phyloP scores from a whole-genome alignment of 306 rosid species.

The Citrullus mucosospermus region DNA sequence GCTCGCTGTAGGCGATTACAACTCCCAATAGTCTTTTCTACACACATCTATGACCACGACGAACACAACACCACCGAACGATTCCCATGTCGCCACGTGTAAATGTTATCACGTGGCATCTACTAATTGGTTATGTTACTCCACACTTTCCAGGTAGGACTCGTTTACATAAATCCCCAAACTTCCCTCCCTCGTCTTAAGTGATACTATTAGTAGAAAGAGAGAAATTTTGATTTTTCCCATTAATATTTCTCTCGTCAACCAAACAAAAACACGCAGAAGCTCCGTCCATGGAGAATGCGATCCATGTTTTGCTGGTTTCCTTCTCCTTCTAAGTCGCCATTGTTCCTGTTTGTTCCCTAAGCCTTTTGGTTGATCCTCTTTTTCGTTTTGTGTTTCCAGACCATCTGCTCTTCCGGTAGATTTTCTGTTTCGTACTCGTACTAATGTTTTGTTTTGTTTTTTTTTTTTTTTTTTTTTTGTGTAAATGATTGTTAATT shows the following conservation, averaged over 20 bases:
- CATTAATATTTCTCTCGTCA: slow-evolving; percentile 23
- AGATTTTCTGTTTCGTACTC: not conserved
- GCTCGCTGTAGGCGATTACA: not conserved
- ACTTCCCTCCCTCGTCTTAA: not conserved
- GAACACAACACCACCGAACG: slow-evolving; percentile 27
- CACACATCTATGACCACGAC: slow-evolving; percentile 7
- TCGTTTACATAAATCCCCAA: not conserved
- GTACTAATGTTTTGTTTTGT: no score
- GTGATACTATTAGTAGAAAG: slow-evolving; percentile 4
- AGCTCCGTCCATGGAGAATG: slow-evolving; percentile 27
- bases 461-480: not conserved
- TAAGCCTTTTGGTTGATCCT: not conserved
- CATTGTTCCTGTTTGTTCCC: not conserved
- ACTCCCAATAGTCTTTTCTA: not conserved
- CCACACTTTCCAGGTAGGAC: slow-evolving; percentile 29
- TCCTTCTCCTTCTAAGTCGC: not conserved
- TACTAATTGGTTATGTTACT: not conserved
- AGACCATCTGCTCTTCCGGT: not conserved
- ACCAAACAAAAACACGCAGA: slow-evolving; percentile 11
- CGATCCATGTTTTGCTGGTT: slow-evolving; percentile 34
- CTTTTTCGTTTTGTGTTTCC: not conserved
- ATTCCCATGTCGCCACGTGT: slow-evolving; percentile 30
- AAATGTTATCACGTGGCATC: not conserved
- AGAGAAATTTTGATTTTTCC: not conserved
- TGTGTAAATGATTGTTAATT: not conserved